Base-by-base conservation (phyloP, 768 basidiomycete species). In the Phylloporus sp. region DNA sequence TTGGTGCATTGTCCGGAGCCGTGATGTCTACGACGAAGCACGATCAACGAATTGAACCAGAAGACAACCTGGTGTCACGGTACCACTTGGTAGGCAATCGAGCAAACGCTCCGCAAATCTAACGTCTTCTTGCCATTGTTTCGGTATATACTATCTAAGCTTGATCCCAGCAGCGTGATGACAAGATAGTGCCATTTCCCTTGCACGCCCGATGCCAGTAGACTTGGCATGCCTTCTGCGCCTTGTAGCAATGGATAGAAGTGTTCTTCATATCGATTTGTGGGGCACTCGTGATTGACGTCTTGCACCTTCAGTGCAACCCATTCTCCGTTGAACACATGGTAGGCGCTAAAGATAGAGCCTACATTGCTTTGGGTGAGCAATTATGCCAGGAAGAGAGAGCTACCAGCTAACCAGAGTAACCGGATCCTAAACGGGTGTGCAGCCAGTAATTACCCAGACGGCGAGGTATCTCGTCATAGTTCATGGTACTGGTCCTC, bases 61-160 rank as follows among this genome's bases (percentile, higher is more conserved):
- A 29, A 14, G 20, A 44, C 15, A 31, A 17, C 32, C 20, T 54
- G 31, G 20, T 22, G 44, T 28, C 31, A 38, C 22, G 65, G 79
- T 67, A 89, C 86, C 67, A 86, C 66, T 74, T 90, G 86, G 59
- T 86, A 80, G 9, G 85, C 86, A 50, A 88, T 79, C 33, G 78
- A 77, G 54, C 84, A 87, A 32, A 84, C 82, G 41, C 80, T 85
- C 32, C 86, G 73, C 13, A 89, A 58, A 65, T 86, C 85, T 72
- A 89, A 76, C 6, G 66, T 66, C 17, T 76, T 74, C 59, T 77
- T 78, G 31, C 77, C 79, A 47, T 70, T 75, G 55, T 70, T 71
- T 47, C 77, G 71, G 63, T 76, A 77, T 43, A 89, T 65, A 34
- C 59, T 77, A 54, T 89, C 85, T 39, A 90, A 65, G 58, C 84